Conservation (phyloP, 768 basidiomycete species). For the Vararia minispora region DNA sequence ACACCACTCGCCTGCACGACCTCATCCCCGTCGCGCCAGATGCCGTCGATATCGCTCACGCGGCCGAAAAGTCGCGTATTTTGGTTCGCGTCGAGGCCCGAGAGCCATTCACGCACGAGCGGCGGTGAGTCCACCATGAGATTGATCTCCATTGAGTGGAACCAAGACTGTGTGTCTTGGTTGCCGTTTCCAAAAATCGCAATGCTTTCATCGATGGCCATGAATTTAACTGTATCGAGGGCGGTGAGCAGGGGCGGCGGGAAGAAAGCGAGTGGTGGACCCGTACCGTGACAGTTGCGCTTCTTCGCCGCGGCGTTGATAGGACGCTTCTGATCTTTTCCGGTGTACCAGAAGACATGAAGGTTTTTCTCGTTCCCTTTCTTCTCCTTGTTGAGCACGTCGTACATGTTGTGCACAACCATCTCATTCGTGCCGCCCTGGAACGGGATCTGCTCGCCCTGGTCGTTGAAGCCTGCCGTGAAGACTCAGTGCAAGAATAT, state of each 20-base stretch:
- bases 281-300: slow-evolving; percentile 54
- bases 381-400: slow-evolving; percentile 30
- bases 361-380: slow-evolving; percentile 32
- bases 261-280: neutral
- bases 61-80: slow-evolving; percentile 27
- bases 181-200: slow-evolving; percentile 64
- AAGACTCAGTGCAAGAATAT: too few relatives aligned
- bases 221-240: slow-evolving; percentile 40
- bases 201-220: slow-evolving; percentile 52
- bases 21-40: slow-evolving; percentile 7
- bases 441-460: slow-evolving; percentile 41
- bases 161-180: slow-evolving; percentile 64
- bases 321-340: slow-evolving; percentile 54
- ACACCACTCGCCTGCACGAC: slow-evolving; percentile 11
- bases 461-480: slow-evolving; percentile 30
- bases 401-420: slow-evolving; percentile 50
- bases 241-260: neutral
- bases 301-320: slow-evolving; percentile 56
- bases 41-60: slow-evolving; percentile 9
- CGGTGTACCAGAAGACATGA: slow-evolving; percentile 47
- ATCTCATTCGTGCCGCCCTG: slow-evolving; percentile 67
- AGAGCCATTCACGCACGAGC: slow-evolving; percentile 36
- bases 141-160: slow-evolving; percentile 63
- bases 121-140: slow-evolving; percentile 38
- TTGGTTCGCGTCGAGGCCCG: slow-evolving; percentile 29